Evolutionary conservation across 768 basidiomycete species (phyloP).

Genomic region (Termitomyces sp.): DNA sequence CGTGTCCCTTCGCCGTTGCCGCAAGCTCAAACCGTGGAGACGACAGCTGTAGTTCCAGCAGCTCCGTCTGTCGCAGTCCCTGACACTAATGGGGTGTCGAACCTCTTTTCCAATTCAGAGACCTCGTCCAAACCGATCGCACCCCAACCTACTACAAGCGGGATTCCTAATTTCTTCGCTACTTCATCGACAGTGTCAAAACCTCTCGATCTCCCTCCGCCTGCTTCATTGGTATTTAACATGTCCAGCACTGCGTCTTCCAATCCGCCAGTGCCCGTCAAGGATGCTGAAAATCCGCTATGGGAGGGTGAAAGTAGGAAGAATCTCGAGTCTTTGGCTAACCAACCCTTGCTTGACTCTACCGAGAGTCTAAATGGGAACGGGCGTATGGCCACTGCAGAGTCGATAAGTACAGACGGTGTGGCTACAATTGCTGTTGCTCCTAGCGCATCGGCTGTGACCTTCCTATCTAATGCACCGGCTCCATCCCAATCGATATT

Average conservation of each 20-base stretch:
- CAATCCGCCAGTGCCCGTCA: conserved; percentile 21
- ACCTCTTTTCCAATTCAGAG: conserved; percentile 1
- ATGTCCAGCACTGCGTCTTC: conserved; percentile 4
- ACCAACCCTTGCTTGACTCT: conserved; percentile 4
- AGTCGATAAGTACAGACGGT: neutral
- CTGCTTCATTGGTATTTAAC: conserved; percentile 20
- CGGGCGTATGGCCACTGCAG: neutral
- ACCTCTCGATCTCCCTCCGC: conserved; percentile 22
- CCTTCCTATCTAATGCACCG: neutral
- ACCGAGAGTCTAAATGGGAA: neutral
- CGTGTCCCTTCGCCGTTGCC: neutral
- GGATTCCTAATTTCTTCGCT: conserved; percentile 63
- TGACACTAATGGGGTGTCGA: neutral
- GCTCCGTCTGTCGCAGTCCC: neutral
- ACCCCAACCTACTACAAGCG: neutral
- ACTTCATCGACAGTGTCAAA: conserved; percentile 42
- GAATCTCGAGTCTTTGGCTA: conserved; percentile 3
- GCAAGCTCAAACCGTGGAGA: neutral
- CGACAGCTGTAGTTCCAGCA: neutral
- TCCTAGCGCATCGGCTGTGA: neutral
- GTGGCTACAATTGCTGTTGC: neutral
- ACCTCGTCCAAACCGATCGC: neutral
- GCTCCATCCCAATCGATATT: neutral
- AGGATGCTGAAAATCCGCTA: conserved; percentile 36
- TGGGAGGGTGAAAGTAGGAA: conserved; percentile 34